Conservation (phyloP, 2,329 filamentous ascomycete species). For the Botrytis squamosa region DNA sequence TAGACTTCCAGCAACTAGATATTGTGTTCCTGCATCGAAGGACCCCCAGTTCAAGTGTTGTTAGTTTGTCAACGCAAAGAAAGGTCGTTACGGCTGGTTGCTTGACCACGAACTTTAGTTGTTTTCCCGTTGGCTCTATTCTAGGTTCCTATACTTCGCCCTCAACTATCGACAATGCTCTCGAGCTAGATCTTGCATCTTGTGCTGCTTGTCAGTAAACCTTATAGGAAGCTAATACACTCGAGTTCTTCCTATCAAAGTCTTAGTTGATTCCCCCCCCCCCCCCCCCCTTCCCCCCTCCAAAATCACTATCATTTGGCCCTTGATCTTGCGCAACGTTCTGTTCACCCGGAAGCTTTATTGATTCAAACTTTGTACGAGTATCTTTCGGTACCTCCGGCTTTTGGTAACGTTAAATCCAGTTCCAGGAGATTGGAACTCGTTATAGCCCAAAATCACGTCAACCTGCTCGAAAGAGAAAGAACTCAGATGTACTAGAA, state of each 20-base stretch:
- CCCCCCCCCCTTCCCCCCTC: too few relatives aligned
- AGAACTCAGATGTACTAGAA: constrained; percentile 24
- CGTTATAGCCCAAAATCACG: constrained; percentile 27
- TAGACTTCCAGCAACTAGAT: constrained; percentile 18
- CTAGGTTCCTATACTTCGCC: background rate
- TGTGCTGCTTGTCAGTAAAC: constrained; percentile 27
- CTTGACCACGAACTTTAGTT: constrained; percentile 13
- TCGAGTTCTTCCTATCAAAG: constrained; percentile 22
- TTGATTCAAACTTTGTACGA: constrained; percentile 28
- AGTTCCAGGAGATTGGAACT: constrained; percentile 29
- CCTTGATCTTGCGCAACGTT: constrained; percentile 24
- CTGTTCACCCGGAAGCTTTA: constrained; percentile 26
- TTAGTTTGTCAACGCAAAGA: constrained; percentile 20
- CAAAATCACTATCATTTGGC: constrained; percentile 5
- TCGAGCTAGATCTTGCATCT: constrained; percentile 23
- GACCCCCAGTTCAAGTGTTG: constrained; percentile 14
- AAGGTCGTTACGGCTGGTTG: constrained; percentile 23
- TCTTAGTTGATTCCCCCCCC: constrained; percentile 10
- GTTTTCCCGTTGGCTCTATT: constrained; percentile 2
- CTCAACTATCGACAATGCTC: constrained; percentile 3
- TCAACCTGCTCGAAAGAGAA: constrained; percentile 18
- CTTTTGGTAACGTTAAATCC: constrained; percentile 27
- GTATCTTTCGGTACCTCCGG: constrained; percentile 28
- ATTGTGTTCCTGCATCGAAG: constrained; percentile 21
- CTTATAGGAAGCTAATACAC: constrained; percentile 28